These are phyloP conservation scores for Sarcodon sp. DNA, from an alignment of 768 basidiomycete genomes.

Conservation along the genomic window DNA sequence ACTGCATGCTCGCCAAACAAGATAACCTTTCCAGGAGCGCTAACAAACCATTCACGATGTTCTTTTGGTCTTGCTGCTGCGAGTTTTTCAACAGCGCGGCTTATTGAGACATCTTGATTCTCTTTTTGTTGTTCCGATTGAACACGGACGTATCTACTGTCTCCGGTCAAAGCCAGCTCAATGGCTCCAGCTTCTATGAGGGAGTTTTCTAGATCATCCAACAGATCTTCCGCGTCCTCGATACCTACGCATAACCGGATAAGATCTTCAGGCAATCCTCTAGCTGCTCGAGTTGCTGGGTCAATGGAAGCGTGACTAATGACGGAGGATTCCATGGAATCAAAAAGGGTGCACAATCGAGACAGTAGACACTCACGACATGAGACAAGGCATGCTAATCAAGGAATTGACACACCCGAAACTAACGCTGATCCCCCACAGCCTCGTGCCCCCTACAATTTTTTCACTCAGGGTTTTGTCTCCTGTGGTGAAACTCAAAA, in stretches of 20 bases:
- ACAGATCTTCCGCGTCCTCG: slow-evolving; percentile 84
- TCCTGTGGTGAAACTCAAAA: slow-evolving; percentile 89
- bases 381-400: slow-evolving; percentile 98
- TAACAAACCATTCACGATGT: slow-evolving; percentile 69
- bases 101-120: slow-evolving; percentile 18
- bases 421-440: slow-evolving; percentile 97
- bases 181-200: slow-evolving; percentile 89
- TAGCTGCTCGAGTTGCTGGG: slow-evolving; percentile 85
- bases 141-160: slow-evolving; percentile 34
- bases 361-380: slow-evolving; percentile 69
- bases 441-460: slow-evolving; percentile 81
- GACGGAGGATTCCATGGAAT: slow-evolving; percentile 1
- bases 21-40: slow-evolving; percentile 96
- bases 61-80: slow-evolving; percentile 17
- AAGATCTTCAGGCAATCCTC: slow-evolving; percentile 95
- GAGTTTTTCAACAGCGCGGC: slow-evolving; percentile 59
- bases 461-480: slow-evolving; percentile 84
- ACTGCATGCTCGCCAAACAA: slow-evolving; percentile 98
- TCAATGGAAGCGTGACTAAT: slow-evolving; percentile 94
- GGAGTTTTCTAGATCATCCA: slow-evolving; percentile 92
- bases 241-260: slow-evolving; percentile 98
- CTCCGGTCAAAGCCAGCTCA: slow-evolving; percentile 33
- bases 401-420: slow-evolving; percentile 97
- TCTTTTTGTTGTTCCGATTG: slow-evolving; percentile 15
- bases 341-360: slow-evolving; percentile 1